A percentile compares a stretch with the other conserved stretches of the same genome.
These are phyloP conservation scores for Durio zibethinus DNA, from an alignment of 345 rosid species.

Conservation along the genomic window DNA sequence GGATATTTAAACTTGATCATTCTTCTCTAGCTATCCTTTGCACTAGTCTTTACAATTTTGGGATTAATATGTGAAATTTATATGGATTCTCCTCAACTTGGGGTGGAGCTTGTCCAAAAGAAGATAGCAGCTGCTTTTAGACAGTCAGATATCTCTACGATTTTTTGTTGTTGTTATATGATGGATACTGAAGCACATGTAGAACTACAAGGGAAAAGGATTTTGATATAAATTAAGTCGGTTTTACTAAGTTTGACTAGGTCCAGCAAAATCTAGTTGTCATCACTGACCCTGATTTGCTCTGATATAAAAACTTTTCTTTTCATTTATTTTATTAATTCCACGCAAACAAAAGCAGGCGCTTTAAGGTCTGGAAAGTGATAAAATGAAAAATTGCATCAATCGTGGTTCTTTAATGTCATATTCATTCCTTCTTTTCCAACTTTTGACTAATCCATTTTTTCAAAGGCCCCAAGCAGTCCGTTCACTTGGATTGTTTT, in stretches of 20 bases:
- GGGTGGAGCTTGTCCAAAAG: conserved; percentile 69
- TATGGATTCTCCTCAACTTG: conserved; percentile 56
- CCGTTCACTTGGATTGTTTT: conserved; percentile 13
- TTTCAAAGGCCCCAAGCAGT: conserved; percentile 1
- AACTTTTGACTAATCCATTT: conserved; percentile 40
- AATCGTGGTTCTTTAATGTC: conserved; percentile 10
- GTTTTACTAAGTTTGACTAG: conserved; percentile 5
- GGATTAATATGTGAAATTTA: background rate
- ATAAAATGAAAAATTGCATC: background rate
- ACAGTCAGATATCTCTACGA: conserved; percentile 24
- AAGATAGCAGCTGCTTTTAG: conserved; percentile 68
- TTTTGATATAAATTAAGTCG: conserved; percentile 1
- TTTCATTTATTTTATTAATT: background rate
- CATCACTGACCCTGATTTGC: conserved; percentile 1
- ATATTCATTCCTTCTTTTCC: conserved; percentile 13
- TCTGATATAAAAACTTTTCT: background rate
- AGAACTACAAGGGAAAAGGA: background rate
- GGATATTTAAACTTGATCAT: background rate
- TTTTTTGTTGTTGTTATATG: background rate
- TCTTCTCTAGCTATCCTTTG: background rate
- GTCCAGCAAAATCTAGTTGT: conserved; percentile 14
- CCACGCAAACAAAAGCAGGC: conserved; percentile 10
- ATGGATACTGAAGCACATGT: background rate
- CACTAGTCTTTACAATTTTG: background rate
- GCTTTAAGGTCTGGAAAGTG: conserved; percentile 18